phyloP scores from a whole-genome alignment of 2,329 filamentous ascomycete genomes.

The Aspergillus sergii region DNA sequence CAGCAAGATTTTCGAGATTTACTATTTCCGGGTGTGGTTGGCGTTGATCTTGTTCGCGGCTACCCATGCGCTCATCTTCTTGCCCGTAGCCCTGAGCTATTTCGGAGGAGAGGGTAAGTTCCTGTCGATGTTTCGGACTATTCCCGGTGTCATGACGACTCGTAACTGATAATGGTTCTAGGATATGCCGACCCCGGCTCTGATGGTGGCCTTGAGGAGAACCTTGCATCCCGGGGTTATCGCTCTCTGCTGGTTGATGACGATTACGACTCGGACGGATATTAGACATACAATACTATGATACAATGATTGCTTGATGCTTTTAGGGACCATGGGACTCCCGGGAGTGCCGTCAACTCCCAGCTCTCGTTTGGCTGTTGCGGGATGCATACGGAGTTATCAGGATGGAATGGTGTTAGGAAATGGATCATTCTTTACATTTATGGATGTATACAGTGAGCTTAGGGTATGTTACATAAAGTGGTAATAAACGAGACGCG shows the following conservation, averaged over 20 bases:
- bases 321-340: neutral
- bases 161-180: constrained; percentile 30
- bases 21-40: constrained; percentile 97
- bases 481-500: neutral
- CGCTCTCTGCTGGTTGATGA: constrained; percentile 77
- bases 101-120: constrained; percentile 73
- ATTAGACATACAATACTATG: constrained; percentile 29
- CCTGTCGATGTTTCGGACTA: neutral
- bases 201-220: constrained; percentile 86
- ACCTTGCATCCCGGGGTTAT: constrained; percentile 78
- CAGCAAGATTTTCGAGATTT: constrained; percentile 99
- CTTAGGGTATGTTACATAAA: neutral
- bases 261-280: constrained; percentile 72
- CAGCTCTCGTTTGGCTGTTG: neutral
- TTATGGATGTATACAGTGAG: neutral
- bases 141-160: neutral
- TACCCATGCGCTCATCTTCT: constrained; percentile 83
- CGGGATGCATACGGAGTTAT: neutral
- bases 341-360: neutral
- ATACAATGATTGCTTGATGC: neutral
- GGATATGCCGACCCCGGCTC: constrained; percentile 85
- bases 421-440: neutral
- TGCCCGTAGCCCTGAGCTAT: constrained; percentile 86
- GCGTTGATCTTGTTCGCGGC: constrained; percentile 88
- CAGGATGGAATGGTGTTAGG: neutral